A percentile compares a stretch with the other conserved stretches of the same genome.
Conservation (phyloP, 441 rosid genomes). For the Croton laevigatus region DNA sequence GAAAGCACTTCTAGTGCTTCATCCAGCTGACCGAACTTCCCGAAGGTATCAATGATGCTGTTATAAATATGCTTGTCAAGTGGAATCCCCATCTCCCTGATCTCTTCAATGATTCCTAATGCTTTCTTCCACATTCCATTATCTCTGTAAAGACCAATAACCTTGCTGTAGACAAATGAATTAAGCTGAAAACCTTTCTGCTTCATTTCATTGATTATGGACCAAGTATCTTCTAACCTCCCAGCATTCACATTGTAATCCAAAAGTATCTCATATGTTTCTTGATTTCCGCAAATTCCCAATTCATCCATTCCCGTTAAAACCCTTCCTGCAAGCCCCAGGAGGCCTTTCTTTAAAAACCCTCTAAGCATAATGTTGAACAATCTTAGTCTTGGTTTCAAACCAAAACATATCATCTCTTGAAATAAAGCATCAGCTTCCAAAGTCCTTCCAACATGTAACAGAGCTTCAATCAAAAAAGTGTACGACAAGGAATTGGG, state of each 20-base stretch:
- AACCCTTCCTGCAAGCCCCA: constrained; percentile 40
- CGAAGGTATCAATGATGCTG: constrained; percentile 56
- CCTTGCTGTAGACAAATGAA: constrained; percentile 50
- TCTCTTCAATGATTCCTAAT: constrained; percentile 52
- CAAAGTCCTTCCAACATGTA: constrained; percentile 46
- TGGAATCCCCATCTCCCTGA: constrained; percentile 41
- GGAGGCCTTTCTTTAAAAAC: constrained; percentile 51
- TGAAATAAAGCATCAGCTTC: constrained; percentile 65
- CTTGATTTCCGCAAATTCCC: constrained; percentile 38
- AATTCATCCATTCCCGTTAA: constrained; percentile 34
- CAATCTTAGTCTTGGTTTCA: constrained; percentile 34
- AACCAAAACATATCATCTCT: constrained; percentile 38
- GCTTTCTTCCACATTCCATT: constrained; percentile 88
- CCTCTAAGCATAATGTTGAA: constrained; percentile 50
- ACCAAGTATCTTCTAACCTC: constrained; percentile 59
- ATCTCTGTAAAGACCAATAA: constrained; percentile 64
- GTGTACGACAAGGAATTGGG: constrained; percentile 41
- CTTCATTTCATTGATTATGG: constrained; percentile 53
- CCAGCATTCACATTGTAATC: constrained; percentile 59
- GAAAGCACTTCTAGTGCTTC: constrained; percentile 49
- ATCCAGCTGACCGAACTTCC: constrained; percentile 57
- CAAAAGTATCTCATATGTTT: constrained; percentile 45
- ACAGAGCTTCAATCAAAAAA: constrained; percentile 43
- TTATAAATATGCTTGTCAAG: constrained; percentile 54
- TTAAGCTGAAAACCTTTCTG: constrained; percentile 32